Evolutionary conservation across 1,139 yeast species (phyloP), one percentile per base, ranked within the genome.

Genomic region (Kurtzmaniella quercitrusa): DNA sequence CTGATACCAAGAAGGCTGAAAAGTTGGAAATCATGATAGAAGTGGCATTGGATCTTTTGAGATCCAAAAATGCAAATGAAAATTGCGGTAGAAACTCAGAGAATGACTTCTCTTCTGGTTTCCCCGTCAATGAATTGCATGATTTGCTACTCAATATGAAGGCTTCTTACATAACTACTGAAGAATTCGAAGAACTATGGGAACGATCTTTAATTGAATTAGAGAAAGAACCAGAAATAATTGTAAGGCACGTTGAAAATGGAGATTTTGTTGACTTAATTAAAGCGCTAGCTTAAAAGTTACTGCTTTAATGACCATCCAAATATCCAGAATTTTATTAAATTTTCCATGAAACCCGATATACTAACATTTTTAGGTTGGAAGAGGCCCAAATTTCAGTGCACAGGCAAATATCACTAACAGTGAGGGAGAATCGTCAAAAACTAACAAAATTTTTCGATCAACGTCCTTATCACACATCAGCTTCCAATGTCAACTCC

Each of bases 111-210:
- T 75, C 66, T 37, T 78, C 81, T 39, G 86, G 86, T 2, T 67
- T 85, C 27, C 57, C 72, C 3, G 58, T 75, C 34, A 65, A 60
- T 3, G 88, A 82, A 43, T 63, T 85, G 38, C 82, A 82, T 57
- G 79, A 79, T 44, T 70, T 82, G 42, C 70, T 85, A 49, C 69
- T 76, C 46, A 73, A 77, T 10, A 68, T 79, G 75, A 71, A 80
- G 62, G 77, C 81, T 2, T 73, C 83, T 10, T 73, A 78, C 50
- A 75, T 87, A 36, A 70, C 81, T n/a, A 76, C 70, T 42, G 83
- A 81, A 39, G 95, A 88, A 52, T 91, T 90, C 64, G 84, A 86
- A 51, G 88, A 83, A 46, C 73, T 89, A 49, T 91, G 97, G 97
- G 59, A 61, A 25, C 75, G 81, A 53, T 86, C 88, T 9, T 58